Evolutionary conservation across 2,329 filamentous ascomycete genomes (phyloP).

Genomic region (Beauveria sp.): DNA sequence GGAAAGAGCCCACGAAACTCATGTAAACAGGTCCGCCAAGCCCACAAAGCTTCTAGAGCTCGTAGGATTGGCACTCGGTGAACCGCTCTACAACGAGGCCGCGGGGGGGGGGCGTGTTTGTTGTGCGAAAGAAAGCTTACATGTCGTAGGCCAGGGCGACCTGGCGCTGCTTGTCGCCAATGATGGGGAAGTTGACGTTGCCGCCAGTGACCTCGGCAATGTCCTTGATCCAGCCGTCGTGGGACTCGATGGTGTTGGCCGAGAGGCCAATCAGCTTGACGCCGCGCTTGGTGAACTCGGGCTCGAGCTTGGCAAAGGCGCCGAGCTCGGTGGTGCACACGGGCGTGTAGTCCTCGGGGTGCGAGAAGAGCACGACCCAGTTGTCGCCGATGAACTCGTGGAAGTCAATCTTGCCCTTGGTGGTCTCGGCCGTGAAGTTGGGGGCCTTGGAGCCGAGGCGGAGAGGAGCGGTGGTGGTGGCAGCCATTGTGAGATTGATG

Average conservation of each 20-base stretch:
- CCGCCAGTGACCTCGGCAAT: conserved; percentile 71
- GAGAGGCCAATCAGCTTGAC: conserved; percentile 88
- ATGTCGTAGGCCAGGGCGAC: conserved; percentile 73
- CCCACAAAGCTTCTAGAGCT: neutral
- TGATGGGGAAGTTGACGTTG: conserved; percentile 68
- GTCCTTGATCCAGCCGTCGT: conserved; percentile 86
- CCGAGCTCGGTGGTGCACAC: conserved; percentile 95
- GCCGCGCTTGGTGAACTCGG: conserved; percentile 77
- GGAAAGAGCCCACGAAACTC: neutral
- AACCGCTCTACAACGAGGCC: neutral
- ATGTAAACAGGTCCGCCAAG: neutral
- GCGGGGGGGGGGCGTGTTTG: neutral
- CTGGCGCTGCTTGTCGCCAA: conserved; percentile 71
- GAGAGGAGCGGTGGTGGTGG: conserved; percentile 32
- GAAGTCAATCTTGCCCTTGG: conserved; percentile 70
- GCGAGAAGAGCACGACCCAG: conserved; percentile 78
- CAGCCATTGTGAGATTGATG: conserved; percentile 18
- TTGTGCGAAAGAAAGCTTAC: conserved; percentile 32
- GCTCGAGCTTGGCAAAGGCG: conserved; percentile 81
- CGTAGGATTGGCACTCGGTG: neutral
- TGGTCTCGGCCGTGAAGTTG: conserved; percentile 79
- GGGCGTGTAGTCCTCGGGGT: conserved; percentile 86
- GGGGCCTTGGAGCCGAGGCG: conserved; percentile 62
- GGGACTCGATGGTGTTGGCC: conserved; percentile 77
- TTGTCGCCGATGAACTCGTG: conserved; percentile 72